phyloP scores from a whole-genome alignment of 1,139 yeast species.

The Nakaseomyces bracarensis region DNA sequence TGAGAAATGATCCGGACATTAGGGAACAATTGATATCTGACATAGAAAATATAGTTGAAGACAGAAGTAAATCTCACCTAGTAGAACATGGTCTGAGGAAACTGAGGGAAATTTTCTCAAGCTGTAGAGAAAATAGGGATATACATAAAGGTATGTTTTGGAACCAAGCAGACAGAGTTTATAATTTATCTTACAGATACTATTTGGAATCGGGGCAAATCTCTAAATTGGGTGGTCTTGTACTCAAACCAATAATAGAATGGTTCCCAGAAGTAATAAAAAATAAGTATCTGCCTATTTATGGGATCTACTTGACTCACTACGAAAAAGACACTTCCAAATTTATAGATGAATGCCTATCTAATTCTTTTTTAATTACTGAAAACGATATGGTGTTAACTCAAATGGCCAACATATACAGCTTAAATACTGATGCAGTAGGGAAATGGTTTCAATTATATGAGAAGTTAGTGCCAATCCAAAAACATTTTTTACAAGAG shows the following conservation, averaged over 20 bases:
- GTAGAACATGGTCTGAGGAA: constrained; percentile 20
- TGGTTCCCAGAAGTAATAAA: neutral
- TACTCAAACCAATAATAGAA: neutral
- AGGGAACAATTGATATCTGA: neutral
- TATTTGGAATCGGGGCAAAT: constrained; percentile 10
- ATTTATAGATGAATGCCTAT: neutral
- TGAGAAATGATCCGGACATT: neutral
- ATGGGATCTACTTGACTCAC: neutral
- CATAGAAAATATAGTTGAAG: neutral
- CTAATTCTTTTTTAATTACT: too few species aligned
- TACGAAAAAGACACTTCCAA: neutral
- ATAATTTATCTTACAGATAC: constrained; percentile 13
- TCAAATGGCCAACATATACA: constrained; percentile 1
- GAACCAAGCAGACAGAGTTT: constrained; percentile 11
- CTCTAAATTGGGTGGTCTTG: constrained; percentile 5
- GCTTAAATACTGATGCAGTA: neutral
- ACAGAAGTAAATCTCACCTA: constrained; percentile 4
- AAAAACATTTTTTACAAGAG: neutral
- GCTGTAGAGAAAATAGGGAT: constrained; percentile 8
- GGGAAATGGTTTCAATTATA: constrained; percentile 1
- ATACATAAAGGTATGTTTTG: constrained; percentile 9
- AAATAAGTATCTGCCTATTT: neutral
- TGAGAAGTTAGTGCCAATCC: neutral
- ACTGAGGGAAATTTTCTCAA: constrained; percentile 18
- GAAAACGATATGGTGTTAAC: neutral